Conservation (phyloP, 345 rosid species). For the Hypericum perforatum region DNA sequence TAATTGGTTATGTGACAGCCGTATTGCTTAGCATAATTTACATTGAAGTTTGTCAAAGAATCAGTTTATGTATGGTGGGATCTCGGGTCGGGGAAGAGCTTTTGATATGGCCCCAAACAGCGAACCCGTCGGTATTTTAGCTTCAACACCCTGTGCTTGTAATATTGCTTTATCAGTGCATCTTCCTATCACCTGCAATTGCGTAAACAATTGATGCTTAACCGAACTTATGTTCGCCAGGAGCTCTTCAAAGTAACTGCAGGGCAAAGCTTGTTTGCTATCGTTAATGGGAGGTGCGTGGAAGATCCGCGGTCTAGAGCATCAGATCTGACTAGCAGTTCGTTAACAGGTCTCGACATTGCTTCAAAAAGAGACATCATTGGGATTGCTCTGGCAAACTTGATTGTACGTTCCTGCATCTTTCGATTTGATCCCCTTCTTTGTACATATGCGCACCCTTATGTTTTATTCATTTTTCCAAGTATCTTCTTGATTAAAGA, state of each 20-base stretch:
- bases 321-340: slow-evolving; percentile 70
- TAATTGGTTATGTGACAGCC: slow-evolving; percentile 37
- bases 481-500: no score
- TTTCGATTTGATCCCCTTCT: neutral
- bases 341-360: slow-evolving; percentile 70
- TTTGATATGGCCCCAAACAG: slow-evolving; percentile 89
- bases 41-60: slow-evolving; percentile 80
- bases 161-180: neutral
- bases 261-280: slow-evolving; percentile 77
- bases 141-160: slow-evolving; percentile 1
- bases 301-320: slow-evolving; percentile 86
- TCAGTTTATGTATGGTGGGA: slow-evolving; percentile 71
- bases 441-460: neutral
- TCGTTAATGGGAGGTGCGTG: slow-evolving; percentile 80
- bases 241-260: slow-evolving; percentile 73
- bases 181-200: neutral
- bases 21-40: slow-evolving; percentile 85
- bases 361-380: slow-evolving; percentile 77
- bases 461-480: no score
- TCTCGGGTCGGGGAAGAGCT: slow-evolving; percentile 94
- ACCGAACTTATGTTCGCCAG: slow-evolving; percentile 19
- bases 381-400: slow-evolving; percentile 87
- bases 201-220: no score
- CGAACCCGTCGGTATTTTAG: slow-evolving; percentile 56
- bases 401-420: slow-evolving; percentile 52